Evolutionary conservation across 306 rosid genomes (phyloP), one percentile per base, ranked within the genome.

Genomic region (Vigna reflexopilosa): DNA sequence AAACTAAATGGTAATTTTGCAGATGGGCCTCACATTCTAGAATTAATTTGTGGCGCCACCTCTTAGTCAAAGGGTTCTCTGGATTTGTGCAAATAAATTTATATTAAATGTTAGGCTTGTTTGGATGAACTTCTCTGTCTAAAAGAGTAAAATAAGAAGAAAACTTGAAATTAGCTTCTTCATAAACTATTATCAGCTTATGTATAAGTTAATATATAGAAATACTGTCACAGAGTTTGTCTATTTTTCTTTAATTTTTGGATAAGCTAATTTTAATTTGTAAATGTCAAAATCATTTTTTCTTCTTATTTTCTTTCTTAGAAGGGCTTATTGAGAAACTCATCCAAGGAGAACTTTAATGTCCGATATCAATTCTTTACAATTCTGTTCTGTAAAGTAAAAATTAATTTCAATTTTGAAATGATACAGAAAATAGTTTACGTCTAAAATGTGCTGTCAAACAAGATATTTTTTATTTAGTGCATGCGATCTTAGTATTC

Each of bases 401-500:
- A 26, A 13, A 49, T 28, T 40, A 40, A 36, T 48, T 59, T 28
- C 14, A 59, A 57, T 22, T 50, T 49, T 36, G 26, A 36, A 64
- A 66, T 57, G 30, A 20, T 52, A 32, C 6, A 34, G 61, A 30
- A 55, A 61, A 12, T 68, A 42, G 73, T 44, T 70, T 49, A 10
- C 12, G 12, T 1, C 9, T 8, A 44, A 36, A 15, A 51, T 17
- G 56, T 81, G 59, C 38, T 34, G 30, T 63, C 30, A 65, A 48
- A 32, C 34, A 47, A 72, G 9, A 42, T 72, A 48, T 56, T 72
- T 67, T 28, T 65, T 4, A 30, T 78, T 73, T 52, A 22, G 54
- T 67, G 73, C 15, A 40, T 24, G 51, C 61, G 75, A 67, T 47
- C 51, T 28, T 51, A 22, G 73, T 38, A 26, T 64, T 55, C 36